Percentiles rank a stretch among this genome's conserved stretches.
Evolutionary conservation across 2,329 filamentous ascomycete genomes (phyloP).

Genomic region (Proliferodiscus dingleyae): DNA sequence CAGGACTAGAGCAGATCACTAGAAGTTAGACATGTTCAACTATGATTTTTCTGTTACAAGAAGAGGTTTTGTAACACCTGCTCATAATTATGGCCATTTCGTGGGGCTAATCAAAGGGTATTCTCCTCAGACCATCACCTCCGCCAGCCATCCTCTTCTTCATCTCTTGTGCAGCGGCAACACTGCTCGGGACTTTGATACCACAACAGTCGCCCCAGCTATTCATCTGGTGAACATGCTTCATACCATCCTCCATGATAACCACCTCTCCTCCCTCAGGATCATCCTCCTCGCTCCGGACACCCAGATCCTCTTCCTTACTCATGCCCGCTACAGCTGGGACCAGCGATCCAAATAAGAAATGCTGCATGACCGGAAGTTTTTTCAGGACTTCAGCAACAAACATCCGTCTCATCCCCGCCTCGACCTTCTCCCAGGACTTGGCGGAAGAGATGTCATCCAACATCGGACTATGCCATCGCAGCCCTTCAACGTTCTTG

Average conservation of each 20-base stretch:
- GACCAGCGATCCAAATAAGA: slow-evolving; percentile 83
- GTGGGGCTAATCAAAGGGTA: slow-evolving; percentile 79
- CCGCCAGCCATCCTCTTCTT: slow-evolving; percentile 64
- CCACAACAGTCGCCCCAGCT: slow-evolving; percentile 96
- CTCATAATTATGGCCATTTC: not conserved
- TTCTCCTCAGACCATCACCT: slow-evolving; percentile 58
- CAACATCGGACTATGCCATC: slow-evolving; percentile 98
- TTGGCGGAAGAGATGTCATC: slow-evolving; percentile 93
- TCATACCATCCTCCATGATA: slow-evolving; percentile 60
- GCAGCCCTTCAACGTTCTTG: slow-evolving; percentile 88
- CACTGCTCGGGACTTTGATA: slow-evolving; percentile 91
- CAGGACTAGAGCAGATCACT: too few species aligned
- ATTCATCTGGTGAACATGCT: slow-evolving; percentile 65
- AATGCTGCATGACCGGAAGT: slow-evolving; percentile 97
- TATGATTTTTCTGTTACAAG: not conserved
- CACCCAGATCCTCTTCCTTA: slow-evolving; percentile 49
- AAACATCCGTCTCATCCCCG: slow-evolving; percentile 96
- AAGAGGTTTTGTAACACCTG: not conserved
- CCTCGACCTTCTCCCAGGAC: slow-evolving; percentile 88
- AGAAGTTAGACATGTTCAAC: too few species aligned
- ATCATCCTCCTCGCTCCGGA: slow-evolving; percentile 44
- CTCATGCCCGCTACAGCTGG: slow-evolving; percentile 81
- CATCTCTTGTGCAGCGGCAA: slow-evolving; percentile 86
- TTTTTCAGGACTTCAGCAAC: slow-evolving; percentile 88
- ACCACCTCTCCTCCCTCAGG: slow-evolving; percentile 53